Conservation (phyloP, 2,329 filamentous ascomycete species). For the Thermothelomyces thermophilus region DNA sequence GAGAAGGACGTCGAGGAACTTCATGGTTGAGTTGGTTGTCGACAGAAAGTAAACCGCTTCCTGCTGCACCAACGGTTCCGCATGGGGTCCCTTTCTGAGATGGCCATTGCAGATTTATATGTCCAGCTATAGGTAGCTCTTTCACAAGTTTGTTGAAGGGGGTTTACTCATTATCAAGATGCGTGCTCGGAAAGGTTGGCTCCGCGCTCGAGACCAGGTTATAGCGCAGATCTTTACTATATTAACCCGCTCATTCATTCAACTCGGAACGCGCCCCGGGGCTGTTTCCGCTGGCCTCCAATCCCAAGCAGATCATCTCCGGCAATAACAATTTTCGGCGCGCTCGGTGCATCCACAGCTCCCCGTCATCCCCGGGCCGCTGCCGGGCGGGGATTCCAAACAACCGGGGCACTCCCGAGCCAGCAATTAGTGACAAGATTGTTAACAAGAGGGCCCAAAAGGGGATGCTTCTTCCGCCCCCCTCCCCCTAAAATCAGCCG, state of each 20-base stretch:
- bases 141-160: too few species aligned
- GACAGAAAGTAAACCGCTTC: neutral
- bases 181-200: constrained; percentile 16
- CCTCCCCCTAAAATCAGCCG: constrained; percentile 14
- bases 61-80: neutral
- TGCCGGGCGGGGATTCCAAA: constrained; percentile 5
- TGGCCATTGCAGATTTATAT: too few species aligned
- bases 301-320: neutral
- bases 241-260: constrained; percentile 6
- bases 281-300: neutral
- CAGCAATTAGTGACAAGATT: neutral
- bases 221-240: constrained; percentile 8
- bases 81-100: neutral
- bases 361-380: neutral
- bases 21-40: constrained; percentile 25
- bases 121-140: too few species aligned
- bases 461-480: constrained; percentile 18
- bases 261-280: neutral
- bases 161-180: too few species aligned
- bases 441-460: constrained; percentile 4
- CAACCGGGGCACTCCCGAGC: constrained; percentile 4
- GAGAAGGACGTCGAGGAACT: constrained; percentile 29
- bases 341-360: neutral
- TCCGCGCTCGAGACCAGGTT: constrained; percentile 18
- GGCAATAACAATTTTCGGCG: neutral